These are phyloP conservation scores for Hypomyces perniciosus DNA, from an alignment of 2,329 filamentous ascomycete genomes.

Conservation along the genomic window DNA sequence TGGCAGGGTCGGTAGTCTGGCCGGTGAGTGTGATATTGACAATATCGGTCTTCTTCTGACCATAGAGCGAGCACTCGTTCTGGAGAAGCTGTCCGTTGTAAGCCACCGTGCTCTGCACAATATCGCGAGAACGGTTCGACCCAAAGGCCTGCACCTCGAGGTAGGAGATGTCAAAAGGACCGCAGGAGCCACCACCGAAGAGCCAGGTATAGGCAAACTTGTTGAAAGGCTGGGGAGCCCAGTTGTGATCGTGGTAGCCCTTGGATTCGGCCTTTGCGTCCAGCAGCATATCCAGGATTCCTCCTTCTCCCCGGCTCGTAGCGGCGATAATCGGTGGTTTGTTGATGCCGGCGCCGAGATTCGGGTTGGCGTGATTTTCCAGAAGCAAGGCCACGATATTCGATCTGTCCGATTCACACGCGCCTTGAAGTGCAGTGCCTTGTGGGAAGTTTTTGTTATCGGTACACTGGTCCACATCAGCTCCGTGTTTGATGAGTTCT, in stretches of 20 bases:
- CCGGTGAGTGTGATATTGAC: neutral
- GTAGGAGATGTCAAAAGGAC: conserved; percentile 1
- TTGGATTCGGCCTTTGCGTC: conserved; percentile 29
- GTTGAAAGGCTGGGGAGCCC: neutral
- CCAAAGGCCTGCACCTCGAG: neutral
- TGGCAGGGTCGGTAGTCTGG: neutral
- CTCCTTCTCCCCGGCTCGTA: conserved; percentile 26
- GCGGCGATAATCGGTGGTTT: conserved; percentile 33
- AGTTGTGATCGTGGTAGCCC: conserved; percentile 2
- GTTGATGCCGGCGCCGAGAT: conserved; percentile 29
- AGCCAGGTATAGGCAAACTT: conserved; percentile 3
- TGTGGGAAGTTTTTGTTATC: conserved; percentile 21
- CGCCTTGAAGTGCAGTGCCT: conserved; percentile 35
- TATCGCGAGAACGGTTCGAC: neutral
- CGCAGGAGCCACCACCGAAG: neutral
- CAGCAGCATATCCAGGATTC: conserved; percentile 31
- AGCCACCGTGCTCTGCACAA: neutral
- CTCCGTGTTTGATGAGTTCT: conserved; percentile 29
- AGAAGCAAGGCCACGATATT: conserved; percentile 34
- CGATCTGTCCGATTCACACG: conserved; percentile 27
- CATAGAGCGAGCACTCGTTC: conserved; percentile 1
- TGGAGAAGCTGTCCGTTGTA: neutral
- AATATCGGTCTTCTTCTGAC: neutral
- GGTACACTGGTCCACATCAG: conserved; percentile 29
- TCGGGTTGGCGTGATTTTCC: conserved; percentile 30